These are phyloP conservation scores for Fusarium sp. DNA, from an alignment of 2,329 filamentous ascomycete genomes.

Conservation along the genomic window DNA sequence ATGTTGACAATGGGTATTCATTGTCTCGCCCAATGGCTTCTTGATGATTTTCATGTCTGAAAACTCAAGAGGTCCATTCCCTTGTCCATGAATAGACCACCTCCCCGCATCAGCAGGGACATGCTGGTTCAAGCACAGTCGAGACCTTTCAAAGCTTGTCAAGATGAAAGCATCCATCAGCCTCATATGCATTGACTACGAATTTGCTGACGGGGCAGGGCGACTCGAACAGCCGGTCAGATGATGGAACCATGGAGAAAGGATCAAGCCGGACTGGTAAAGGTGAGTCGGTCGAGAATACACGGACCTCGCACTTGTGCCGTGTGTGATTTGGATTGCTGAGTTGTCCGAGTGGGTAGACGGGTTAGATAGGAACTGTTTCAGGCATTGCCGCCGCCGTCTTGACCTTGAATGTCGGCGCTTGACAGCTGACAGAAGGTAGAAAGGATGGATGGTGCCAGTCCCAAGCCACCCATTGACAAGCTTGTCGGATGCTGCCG, in stretches of 20 bases:
- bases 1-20: neutral
- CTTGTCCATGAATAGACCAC: neutral
- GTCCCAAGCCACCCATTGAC: neutral
- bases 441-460: neutral
- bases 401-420: neutral
- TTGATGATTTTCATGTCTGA: slow-evolving; percentile 1
- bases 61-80: neutral
- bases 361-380: neutral
- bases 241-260: neutral
- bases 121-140: slow-evolving; percentile 5
- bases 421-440: neutral
- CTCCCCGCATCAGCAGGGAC: slow-evolving; percentile 10
- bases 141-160: neutral
- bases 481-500: slow-evolving; percentile 13
- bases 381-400: neutral
- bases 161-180: neutral
- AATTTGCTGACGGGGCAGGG: neutral
- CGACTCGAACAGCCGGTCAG: neutral
- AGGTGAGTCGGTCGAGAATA: neutral
- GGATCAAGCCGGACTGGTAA: neutral
- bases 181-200: neutral
- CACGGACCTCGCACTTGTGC: neutral
- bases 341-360: neutral
- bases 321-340: neutral
- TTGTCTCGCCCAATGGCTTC: neutral